Base-by-base conservation (phyloP, 2,329 filamentous ascomycete species). In the Onygenales sp. region DNA sequence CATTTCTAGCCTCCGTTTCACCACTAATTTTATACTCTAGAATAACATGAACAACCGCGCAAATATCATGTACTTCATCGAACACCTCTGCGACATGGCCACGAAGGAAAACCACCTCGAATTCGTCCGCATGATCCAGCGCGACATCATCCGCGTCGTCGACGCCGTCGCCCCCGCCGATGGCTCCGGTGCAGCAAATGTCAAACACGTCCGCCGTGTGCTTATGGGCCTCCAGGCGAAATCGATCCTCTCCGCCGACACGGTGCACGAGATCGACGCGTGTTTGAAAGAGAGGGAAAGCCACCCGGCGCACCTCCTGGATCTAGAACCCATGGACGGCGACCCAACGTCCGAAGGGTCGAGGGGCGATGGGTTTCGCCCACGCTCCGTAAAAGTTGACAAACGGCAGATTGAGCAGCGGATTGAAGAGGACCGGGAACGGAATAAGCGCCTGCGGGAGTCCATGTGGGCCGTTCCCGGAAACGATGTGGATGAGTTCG, bases 61-160 rank as follows among this genome's bases (percentile, higher is more conserved):
- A 55, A 98, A 98, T 68, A 97, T 98, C 69, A 95, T 98, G 87
- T 98, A 95, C 72, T 98, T 98, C 71, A 86, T 98, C 65, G 92
- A 97, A 65, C 87, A 92, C 61, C 88, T 98, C 61, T 87, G 94
- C 66, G 92, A 97, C 66, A 79, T 89, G 72, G 87, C 89, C 21
- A 79, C 82, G 57, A 86, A 84, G 59, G 87, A 89, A 59, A 81
- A 83, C 58, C 84, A 93, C 61, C 73, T 80, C 51, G 85, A 88
- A 57, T 98, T 95, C 65, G 84, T 96, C 32, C 83, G 86, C 50
- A 96, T 97, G 89, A 88, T 98, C 73, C 88, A 95, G 70, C 80
- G 91, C 46, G 93, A 98, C 67, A 95, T 98, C 42, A 78, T 94
- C 36, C 80, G 87, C 8, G 87, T 98, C 7, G 88, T 98, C 13